Evolutionary conservation across 805 yeast species (phyloP), one percentile per base, ranked within the genome.

Genomic region (Kodamaea kakaduensis): DNA sequence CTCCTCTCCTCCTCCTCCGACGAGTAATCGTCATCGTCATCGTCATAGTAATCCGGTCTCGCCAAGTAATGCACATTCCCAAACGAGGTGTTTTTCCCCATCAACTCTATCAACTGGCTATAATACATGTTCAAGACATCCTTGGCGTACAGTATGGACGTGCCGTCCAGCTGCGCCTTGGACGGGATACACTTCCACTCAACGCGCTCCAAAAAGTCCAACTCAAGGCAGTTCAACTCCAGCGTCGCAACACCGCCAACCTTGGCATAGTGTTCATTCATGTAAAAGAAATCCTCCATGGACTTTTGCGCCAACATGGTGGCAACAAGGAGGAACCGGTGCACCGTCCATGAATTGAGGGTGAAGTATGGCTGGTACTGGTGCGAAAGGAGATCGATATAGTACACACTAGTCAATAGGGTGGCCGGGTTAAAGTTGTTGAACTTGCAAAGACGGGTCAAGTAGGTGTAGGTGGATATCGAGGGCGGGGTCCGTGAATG

Each of bases 401-500:
- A 89, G 55, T 88, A 90, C n/a, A 93, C 79, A 9, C 93, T 72
- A 1, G 94, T 72, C 32, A 90, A 66, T 24, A 90, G 64, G 2
- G 90, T 84, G 4, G 94, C 84, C 42, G 84, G 84, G 45, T 88
- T 95, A 39, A 93, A 67, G 30, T 86, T 78, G 40, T 95, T 88
- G 58, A 84, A 90, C 48, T 84, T 82, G 6, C 90, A 73, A 31
- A 90, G 65, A 47, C 97, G 71, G 30, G 79, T 60, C 28, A 89
- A 59, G 50, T 90, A 90, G 36, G 84, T 84, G 45, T 73, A 75
- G 10, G 88, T 77, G 5, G 95, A 81, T 28, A 90, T 90, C 12
- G 74, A 75, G 0, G 98, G 97, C 3, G 97, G 95, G 0, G 90
- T 80, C 43, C 97, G 71, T 3, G 97, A 88, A 57, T 90, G 98